phyloP scores from a whole-genome alignment of 495 filamentous ascomycete genomes.

The Hyphodiscus hymeniophilus region DNA sequence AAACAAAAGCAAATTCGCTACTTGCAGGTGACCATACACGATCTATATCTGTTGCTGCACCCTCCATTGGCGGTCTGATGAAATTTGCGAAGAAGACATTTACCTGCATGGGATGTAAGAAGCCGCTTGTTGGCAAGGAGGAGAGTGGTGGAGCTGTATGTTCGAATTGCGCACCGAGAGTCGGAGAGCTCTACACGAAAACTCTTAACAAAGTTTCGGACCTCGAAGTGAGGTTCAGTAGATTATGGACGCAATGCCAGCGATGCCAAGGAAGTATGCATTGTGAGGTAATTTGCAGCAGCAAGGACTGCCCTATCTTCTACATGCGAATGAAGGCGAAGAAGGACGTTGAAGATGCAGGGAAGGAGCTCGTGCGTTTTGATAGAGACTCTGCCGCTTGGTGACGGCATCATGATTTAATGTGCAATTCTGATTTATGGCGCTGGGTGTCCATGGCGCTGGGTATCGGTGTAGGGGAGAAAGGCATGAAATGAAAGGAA shows the following conservation, averaged over 20 bases:
- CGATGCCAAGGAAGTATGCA: constrained; percentile 96
- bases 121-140: constrained; percentile 70
- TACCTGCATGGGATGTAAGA: constrained; percentile 99
- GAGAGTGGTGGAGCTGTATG: constrained; percentile 86
- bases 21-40: constrained; percentile 88
- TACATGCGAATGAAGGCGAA: constrained; percentile 99
- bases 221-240: constrained; percentile 83
- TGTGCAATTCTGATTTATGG: background rate
- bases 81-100: constrained; percentile 95
- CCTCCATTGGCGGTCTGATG: constrained; percentile 88
- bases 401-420: constrained; percentile 7
- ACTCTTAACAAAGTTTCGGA: constrained; percentile 79
- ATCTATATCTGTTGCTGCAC: constrained; percentile 80
- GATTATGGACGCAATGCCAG: constrained; percentile 98
- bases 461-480: background rate
- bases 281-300: constrained; percentile 94
- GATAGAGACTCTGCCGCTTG: constrained; percentile 62
- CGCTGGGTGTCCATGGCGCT: too few species aligned
- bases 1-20: constrained; percentile 76
- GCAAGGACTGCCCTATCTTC: constrained; percentile 95
- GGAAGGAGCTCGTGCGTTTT: constrained; percentile 85
- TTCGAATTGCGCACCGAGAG: constrained; percentile 68
- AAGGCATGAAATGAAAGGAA: background rate
- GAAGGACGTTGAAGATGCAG: constrained; percentile 94
- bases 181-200: constrained; percentile 91